Base-by-base conservation (phyloP, 306 rosid genomes). In the Cercis canadensis region DNA sequence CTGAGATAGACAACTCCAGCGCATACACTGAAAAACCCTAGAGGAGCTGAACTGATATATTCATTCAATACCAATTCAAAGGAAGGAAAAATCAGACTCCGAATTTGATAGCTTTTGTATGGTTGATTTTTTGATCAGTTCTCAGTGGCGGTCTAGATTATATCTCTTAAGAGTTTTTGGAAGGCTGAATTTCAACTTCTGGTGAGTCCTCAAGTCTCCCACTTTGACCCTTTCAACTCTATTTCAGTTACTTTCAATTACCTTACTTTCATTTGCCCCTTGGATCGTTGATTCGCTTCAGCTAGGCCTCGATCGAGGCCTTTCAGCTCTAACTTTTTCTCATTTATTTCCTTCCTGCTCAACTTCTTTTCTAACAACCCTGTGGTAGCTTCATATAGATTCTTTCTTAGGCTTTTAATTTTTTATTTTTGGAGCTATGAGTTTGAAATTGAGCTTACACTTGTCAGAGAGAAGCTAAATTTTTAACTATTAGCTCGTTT, bases 11-110 rank as follows among this genome's bases (percentile, higher is more conserved):
- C 55, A 41, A 39, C 19, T 41, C 46, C n/a, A 37, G 7, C 36
- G 2, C 29, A 37, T 9, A 57, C 44, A 65, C 67, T 72, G 64
- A 69, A 82, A 82, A 92, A 86, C 90, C 98, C 94, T 83, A 83
- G 76, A 53, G 40, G 33, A 34, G 39, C 66, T 69, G 29, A 50
- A 24, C 75, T 70, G 52, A 8, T 54, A 9, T 39, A 11, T 17
- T 24, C 29, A 4, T 15, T 61, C 53, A 47, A 31, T 17, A 17
- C 53, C 57, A 11, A 57, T 77, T 80, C 72, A 79, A 69, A 18
- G n/a, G 21, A 76, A 69, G 47, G 47, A 43, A 7, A n/a, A 53
- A 41, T 47, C 39, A 45, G 37, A 64, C 5, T 69, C 16, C 17
- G 29, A 18, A 70, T 72, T 77, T 74, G 64, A 2, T 50, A 53